Evolutionary conservation across 345 rosid species (phyloP).

Genomic region (Lepidium didymum): DNA sequence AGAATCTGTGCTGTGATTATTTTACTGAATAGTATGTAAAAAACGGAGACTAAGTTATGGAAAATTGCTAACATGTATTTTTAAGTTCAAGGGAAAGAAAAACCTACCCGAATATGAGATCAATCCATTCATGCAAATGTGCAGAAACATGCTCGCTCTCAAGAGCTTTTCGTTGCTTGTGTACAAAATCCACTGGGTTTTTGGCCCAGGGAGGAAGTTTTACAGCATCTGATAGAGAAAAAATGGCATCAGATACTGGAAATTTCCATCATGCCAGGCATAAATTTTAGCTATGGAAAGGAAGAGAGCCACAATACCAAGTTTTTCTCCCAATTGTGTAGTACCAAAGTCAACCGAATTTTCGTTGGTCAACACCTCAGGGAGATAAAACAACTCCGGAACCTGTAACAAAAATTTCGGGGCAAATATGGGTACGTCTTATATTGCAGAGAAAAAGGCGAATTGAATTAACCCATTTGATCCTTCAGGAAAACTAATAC

Average conservation of each 20-base stretch:
- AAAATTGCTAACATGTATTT: not conserved
- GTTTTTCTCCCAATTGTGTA: conserved; percentile 84
- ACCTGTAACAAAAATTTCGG: conserved; percentile 43
- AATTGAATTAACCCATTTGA: not conserved
- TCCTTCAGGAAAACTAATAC: conserved; percentile 20
- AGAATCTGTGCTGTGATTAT: not conserved
- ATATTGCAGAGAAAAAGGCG: conserved; percentile 11
- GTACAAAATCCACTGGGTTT: conserved; percentile 87
- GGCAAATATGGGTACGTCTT: not conserved
- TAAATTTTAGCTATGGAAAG: conserved; percentile 9
- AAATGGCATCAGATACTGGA: conserved; percentile 9
- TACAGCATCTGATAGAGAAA: conserved; percentile 60
- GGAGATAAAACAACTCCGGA: conserved; percentile 97
- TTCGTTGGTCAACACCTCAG: conserved; percentile 85
- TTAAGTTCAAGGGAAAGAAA: conserved; percentile 1
- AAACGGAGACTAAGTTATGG: conserved; percentile 1
- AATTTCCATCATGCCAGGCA: conserved; percentile 1
- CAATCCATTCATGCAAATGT: conserved; percentile 97
- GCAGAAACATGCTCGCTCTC: conserved; percentile 97
- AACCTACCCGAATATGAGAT: conserved; percentile 90
- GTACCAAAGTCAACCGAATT: conserved; percentile 86
- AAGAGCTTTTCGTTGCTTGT: conserved; percentile 88
- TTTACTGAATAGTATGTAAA: conserved; percentile 1
- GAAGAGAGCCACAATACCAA: conserved; percentile 42
- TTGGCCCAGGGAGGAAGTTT: conserved; percentile 96